Percentiles rank a stretch among this genome's conserved stretches.
phyloP scores from a whole-genome alignment of 495 filamentous ascomycete genomes.

The Lasiosphaeria miniovina region DNA sequence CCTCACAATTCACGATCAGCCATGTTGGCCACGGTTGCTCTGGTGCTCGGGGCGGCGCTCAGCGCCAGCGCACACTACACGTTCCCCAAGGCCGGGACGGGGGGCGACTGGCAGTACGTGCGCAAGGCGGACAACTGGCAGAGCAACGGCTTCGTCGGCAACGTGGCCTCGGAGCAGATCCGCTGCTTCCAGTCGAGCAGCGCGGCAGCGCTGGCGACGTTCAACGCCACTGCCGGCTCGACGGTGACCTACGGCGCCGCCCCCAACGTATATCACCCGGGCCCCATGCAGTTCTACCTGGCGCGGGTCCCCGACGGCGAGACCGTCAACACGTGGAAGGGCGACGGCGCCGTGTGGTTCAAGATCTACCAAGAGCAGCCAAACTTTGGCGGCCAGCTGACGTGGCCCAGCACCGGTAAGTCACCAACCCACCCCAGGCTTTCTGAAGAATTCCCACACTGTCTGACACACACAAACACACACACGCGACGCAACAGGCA shows the following conservation, averaged over 20 bases:
- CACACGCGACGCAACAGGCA: conserved; percentile 23
- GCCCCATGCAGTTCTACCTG: conserved; percentile 45
- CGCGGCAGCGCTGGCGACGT: conserved; percentile 29
- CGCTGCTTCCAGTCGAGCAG: conserved; percentile 43
- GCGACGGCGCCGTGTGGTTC: conserved; percentile 50
- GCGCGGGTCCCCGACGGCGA: conserved; percentile 46
- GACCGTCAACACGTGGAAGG: conserved; percentile 42
- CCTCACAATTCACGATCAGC: conserved; percentile 4
- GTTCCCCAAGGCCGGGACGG: conserved; percentile 21
- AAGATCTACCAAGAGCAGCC: conserved; percentile 53
- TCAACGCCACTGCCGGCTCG: conserved; percentile 41
- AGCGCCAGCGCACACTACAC: conserved; percentile 31
- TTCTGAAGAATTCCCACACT: background rate
- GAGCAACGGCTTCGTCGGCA: conserved; percentile 42
- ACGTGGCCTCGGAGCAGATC: conserved; percentile 43
- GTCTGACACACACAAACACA: background rate
- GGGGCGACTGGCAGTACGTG: conserved; percentile 37
- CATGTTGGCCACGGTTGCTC: conserved; percentile 19
- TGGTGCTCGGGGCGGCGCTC: conserved; percentile 20
- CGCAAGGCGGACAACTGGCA: conserved; percentile 42
- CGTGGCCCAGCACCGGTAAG: conserved; percentile 39
- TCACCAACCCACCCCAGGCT: background rate
- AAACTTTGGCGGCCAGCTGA: conserved; percentile 34
- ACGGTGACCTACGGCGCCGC: conserved; percentile 42
- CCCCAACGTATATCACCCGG: conserved; percentile 44